These are phyloP conservation scores for Teunomyces lycoperdinae DNA, from an alignment of 805 yeast species.

Conservation along the genomic window DNA sequence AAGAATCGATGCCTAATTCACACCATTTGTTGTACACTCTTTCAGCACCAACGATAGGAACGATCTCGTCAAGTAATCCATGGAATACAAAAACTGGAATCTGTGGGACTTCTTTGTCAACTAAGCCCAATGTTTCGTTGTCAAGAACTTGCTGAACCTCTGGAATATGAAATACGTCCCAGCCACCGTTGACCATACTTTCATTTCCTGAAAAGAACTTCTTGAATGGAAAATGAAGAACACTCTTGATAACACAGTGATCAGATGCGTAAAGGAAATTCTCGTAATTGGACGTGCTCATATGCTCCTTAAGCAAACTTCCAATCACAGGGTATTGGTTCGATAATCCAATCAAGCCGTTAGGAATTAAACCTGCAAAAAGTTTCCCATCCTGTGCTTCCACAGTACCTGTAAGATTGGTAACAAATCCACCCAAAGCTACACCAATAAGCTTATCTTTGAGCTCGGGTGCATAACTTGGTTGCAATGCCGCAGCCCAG, in stretches of 20 bases:
- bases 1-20: conserved; percentile 7
- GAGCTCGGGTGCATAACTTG: conserved; percentile 34
- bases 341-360: conserved; percentile 28
- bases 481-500: conserved; percentile 39
- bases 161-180: conserved; percentile 13
- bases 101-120: conserved; percentile 8
- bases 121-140: conserved; percentile 20
- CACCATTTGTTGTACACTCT: conserved; percentile 12
- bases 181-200: conserved; percentile 13
- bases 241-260: conserved; percentile 1
- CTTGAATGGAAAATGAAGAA: conserved; percentile 5
- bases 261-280: background rate
- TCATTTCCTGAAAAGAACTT: conserved; percentile 15
- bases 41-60: conserved; percentile 7
- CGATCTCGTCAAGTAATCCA: conserved; percentile 9
- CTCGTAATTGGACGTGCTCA: background rate
- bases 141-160: conserved; percentile 12
- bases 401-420: conserved; percentile 29
- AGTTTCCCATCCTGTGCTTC: conserved; percentile 21
- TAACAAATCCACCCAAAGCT: conserved; percentile 36
- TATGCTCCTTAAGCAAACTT: background rate
- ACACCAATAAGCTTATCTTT: conserved; percentile 25
- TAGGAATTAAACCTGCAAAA: conserved; percentile 29
- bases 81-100: conserved; percentile 12
- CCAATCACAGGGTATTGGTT: conserved; percentile 25